phyloP scores from a whole-genome alignment of 2,329 filamentous ascomycete genomes.

The Fusarium luffae region DNA sequence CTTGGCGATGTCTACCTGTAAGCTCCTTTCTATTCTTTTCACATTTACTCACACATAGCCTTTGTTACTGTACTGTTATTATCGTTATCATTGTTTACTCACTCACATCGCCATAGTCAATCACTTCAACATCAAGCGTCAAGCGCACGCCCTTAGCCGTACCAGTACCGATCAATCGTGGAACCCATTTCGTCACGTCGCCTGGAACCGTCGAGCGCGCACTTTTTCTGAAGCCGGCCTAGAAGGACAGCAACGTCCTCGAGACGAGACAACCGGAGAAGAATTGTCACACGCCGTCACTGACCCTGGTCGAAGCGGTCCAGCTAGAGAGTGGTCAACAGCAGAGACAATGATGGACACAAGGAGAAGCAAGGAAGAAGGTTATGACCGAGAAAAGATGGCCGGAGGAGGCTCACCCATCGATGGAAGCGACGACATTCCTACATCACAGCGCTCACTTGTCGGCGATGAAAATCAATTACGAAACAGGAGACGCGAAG shows the following conservation, averaged over 20 bases:
- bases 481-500: slow-evolving; percentile 49
- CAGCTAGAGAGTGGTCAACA: slow-evolving; percentile 43
- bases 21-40: slow-evolving; percentile 25
- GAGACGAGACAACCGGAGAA: slow-evolving; percentile 41
- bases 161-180: slow-evolving; percentile 52
- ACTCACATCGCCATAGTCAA: slow-evolving; percentile 54
- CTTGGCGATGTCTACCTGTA: slow-evolving; percentile 42
- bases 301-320: slow-evolving; percentile 46
- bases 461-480: slow-evolving; percentile 41
- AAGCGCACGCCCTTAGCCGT: slow-evolving; percentile 57
- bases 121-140: slow-evolving; percentile 56
- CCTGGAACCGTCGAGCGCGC: slow-evolving; percentile 48
- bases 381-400: slow-evolving; percentile 28
- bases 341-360: slow-evolving; percentile 42
- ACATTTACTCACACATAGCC: neutral
- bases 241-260: slow-evolving; percentile 47
- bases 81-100: neutral
- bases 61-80: neutral
- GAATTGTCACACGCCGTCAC: slow-evolving; percentile 52
- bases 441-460: slow-evolving; percentile 33
- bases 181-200: slow-evolving; percentile 59
- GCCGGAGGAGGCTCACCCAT: slow-evolving; percentile 25
- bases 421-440: slow-evolving; percentile 34
- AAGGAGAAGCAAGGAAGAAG: slow-evolving; percentile 19
- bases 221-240: slow-evolving; percentile 47